Conservation (phyloP, 140 eudicot genomes). For the Erigeron philadelphicus region DNA sequence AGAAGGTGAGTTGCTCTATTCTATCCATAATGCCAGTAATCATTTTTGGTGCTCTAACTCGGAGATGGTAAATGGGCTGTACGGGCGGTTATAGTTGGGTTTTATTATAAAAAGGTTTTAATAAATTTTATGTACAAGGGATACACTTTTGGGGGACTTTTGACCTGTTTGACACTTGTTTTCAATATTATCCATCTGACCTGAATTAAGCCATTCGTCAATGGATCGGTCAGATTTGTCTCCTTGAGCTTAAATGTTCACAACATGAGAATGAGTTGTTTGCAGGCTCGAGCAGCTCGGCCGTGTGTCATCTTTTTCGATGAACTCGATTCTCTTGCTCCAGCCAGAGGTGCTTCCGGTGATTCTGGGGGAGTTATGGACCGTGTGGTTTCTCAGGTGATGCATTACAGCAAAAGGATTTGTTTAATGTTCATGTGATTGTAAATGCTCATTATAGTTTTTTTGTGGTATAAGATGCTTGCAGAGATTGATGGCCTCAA, state of each 20-base stretch:
- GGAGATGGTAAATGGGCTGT: background rate
- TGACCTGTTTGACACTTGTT: background rate
- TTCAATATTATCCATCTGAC: background rate
- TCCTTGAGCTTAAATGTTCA: constrained; percentile 9
- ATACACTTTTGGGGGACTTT: background rate
- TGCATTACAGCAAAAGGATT: constrained; percentile 3
- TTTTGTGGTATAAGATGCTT: constrained; percentile 67
- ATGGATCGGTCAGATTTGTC: background rate
- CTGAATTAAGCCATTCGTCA: background rate
- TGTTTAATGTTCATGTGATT: constrained; percentile 10
- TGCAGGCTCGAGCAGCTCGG: constrained; percentile 95
- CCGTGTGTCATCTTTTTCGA: constrained; percentile 96
- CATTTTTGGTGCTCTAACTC: background rate
- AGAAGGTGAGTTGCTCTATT: constrained; percentile 58
- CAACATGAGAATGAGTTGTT: constrained; percentile 22
- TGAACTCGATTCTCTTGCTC: constrained; percentile 97
- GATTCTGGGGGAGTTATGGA: constrained; percentile 99
- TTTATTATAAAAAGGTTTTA: no score
- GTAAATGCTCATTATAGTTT: constrained; percentile 21
- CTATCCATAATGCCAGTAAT: background rate
- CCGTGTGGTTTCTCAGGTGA: constrained; percentile 96
- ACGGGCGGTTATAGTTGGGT: background rate
- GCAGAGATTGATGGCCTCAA: constrained; percentile 95
- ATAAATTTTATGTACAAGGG: background rate
- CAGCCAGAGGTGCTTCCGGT: constrained; percentile 99